phyloP scores from a whole-genome alignment of 306 rosid species.

The Prosopis cineraria region DNA sequence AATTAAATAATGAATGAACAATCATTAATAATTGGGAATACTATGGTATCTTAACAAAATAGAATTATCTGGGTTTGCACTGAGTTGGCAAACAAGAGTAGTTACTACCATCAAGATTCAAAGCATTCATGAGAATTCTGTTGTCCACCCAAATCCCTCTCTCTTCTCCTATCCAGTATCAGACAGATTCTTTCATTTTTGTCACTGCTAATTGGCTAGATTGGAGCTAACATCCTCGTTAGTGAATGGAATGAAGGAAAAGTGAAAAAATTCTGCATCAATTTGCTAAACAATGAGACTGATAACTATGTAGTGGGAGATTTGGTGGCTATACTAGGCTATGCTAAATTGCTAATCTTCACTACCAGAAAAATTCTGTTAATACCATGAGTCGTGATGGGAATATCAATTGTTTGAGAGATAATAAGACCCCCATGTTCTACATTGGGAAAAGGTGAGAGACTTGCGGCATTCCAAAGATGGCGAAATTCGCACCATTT shows the following conservation, averaged over 20 bases:
- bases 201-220: background rate
- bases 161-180: too few relatives aligned
- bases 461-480: too few relatives aligned
- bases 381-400: background rate
- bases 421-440: background rate
- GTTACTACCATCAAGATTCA: background rate
- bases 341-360: too few relatives aligned
- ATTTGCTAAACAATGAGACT: constrained; percentile 9
- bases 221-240: constrained; percentile 2
- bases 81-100: background rate
- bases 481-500: too few relatives aligned
- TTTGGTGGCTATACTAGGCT: too few relatives aligned
- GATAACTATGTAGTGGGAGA: background rate
- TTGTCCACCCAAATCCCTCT: too few relatives aligned
- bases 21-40: too few relatives aligned
- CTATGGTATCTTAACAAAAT: too few relatives aligned
- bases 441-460: background rate
- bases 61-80: too few relatives aligned
- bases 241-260: background rate
- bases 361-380: too few relatives aligned
- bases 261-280: background rate
- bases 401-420: background rate
- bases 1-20: too few relatives aligned
- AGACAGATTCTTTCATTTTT: too few relatives aligned
- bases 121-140: background rate